phyloP scores from a whole-genome alignment of 306 rosid genomes.

The Pueraria montana region DNA sequence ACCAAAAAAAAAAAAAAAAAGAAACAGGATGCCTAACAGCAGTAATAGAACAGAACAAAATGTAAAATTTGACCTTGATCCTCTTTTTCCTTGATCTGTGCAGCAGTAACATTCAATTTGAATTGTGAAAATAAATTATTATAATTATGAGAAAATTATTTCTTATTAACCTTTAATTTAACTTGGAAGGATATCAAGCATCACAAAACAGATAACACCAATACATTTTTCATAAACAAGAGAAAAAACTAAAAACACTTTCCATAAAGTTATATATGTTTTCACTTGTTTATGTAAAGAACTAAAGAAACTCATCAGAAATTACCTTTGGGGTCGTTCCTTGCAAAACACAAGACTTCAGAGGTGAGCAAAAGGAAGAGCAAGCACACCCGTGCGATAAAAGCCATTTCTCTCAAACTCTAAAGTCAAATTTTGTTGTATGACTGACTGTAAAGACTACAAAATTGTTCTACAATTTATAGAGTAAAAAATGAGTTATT shows the following conservation, averaged over 20 bases:
- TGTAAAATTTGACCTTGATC: no score
- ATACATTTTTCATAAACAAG: no score
- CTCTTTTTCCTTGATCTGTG: background rate
- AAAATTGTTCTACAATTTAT: background rate
- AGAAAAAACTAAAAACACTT: no score
- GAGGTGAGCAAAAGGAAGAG: slow-evolving; percentile 34
- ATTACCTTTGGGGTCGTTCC: slow-evolving; percentile 1
- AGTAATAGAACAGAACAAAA: no score
- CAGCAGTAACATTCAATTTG: background rate
- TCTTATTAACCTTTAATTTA: no score
- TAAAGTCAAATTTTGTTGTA: background rate
- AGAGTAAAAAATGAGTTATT: background rate
- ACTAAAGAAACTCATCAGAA: background rate
- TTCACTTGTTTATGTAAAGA: no score
- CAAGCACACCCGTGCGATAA: slow-evolving; percentile 8
- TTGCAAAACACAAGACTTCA: slow-evolving; percentile 7
- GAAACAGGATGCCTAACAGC: no score
- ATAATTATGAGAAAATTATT: background rate
- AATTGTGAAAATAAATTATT: background rate
- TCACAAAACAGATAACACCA: no score
- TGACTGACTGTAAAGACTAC: background rate
- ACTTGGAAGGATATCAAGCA: background rate
- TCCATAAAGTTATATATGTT: no score
- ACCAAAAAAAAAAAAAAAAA: no score
- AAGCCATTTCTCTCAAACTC: slow-evolving; percentile 28